A percentile compares a stretch with the other conserved stretches of the same genome.
Conservation (phyloP, 345 rosid species). For the Hibiscus trionum region DNA sequence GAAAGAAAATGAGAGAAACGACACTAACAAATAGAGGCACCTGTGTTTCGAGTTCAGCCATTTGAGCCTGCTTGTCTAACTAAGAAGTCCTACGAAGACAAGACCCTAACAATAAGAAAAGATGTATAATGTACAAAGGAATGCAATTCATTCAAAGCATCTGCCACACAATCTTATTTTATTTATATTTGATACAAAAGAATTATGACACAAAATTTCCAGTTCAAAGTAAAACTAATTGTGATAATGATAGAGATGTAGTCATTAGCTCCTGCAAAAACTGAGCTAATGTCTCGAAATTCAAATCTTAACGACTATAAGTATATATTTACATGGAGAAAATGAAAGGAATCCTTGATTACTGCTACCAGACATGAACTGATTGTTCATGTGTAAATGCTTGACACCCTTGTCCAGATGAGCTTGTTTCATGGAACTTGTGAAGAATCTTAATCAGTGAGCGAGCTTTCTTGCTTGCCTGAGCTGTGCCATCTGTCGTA, state of each 20-base stretch:
- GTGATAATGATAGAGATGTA: not conserved
- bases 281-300: not conserved
- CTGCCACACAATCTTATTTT: not conserved
- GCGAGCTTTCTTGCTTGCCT: conserved; percentile 37
- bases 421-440: conserved; percentile 29
- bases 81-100: no score
- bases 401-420: conserved; percentile 14
- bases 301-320: not conserved
- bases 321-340: not conserved
- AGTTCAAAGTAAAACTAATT: not conserved
- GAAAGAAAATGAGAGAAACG: no score
- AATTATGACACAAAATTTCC: not conserved
- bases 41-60: no score
- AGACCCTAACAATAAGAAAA: no score
- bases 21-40: no score
- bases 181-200: not conserved
- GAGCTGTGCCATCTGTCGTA: conserved; percentile 34
- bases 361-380: conserved; percentile 15
- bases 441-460: conserved; percentile 39
- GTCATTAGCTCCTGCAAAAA: not conserved
- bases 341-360: not conserved
- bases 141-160: not conserved
- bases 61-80: no score
- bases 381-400: conserved; percentile 18
- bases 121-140: not conserved